These are phyloP conservation scores for Cyclotella cryptica DNA, from an alignment of 108 stramenopile species.

Conservation along the genomic window DNA sequence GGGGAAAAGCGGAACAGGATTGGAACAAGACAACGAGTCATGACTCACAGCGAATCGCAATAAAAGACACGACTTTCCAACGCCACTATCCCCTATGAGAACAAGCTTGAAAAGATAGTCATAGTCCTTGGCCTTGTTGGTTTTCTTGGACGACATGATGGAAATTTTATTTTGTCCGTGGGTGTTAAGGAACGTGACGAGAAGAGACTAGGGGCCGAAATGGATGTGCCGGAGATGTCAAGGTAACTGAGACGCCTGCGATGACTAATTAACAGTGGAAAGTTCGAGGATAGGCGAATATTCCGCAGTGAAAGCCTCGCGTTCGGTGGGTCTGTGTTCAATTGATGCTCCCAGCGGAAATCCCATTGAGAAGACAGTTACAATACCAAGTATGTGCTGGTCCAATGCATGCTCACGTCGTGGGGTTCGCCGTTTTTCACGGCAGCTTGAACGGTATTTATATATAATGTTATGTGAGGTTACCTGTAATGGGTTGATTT, in stretches of 20 bases:
- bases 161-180: neutral
- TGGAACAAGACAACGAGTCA: neutral
- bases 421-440: neutral
- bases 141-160: constrained; percentile 24
- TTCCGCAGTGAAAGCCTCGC: no score
- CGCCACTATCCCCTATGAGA: constrained; percentile 98
- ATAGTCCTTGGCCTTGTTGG: constrained; percentile 81
- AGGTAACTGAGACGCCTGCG: no score
- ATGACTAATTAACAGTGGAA: no score
- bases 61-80: constrained; percentile 98
- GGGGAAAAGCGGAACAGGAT: no score
- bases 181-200: no score
- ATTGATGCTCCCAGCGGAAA: neutral
- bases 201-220: no score
- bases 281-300: no score
- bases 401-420: neutral
- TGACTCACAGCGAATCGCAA: constrained; percentile 95
- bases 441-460: neutral
- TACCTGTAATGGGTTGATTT: neutral
- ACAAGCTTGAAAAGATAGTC: constrained; percentile 97
- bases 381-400: neutral
- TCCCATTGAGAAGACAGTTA: constrained; percentile 1
- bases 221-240: no score
- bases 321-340: neutral
- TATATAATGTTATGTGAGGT: neutral